These are phyloP conservation scores for Chaetomium tenue DNA, from an alignment of 495 filamentous ascomycete genomes.

Conservation along the genomic window DNA sequence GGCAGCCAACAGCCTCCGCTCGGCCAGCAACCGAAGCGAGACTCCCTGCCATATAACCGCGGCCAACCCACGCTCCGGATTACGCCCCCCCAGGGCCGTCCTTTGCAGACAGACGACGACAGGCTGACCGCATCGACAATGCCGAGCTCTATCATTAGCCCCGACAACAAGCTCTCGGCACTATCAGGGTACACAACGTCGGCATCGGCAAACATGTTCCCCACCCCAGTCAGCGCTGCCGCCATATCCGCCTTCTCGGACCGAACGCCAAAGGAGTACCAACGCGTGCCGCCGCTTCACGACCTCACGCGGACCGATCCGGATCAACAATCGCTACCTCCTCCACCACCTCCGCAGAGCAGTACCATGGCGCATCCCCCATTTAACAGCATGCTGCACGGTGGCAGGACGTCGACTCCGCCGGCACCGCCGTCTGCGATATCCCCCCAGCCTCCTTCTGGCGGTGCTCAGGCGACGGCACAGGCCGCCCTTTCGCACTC, in stretches of 20 bases:
- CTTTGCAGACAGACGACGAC: constrained; percentile 50
- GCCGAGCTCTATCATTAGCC: constrained; percentile 51
- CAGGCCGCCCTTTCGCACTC: constrained; percentile 58
- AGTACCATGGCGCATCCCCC: constrained; percentile 30
- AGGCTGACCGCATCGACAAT: constrained; percentile 50
- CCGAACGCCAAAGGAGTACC: constrained; percentile 51
- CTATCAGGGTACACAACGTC: constrained; percentile 47
- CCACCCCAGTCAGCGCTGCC: constrained; percentile 55
- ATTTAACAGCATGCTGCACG: constrained; percentile 41
- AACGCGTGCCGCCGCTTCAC: constrained; percentile 55
- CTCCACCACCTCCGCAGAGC: constrained; percentile 30
- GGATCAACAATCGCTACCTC: constrained; percentile 29
- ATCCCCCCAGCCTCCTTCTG: constrained; percentile 34
- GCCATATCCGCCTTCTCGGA: constrained; percentile 46
- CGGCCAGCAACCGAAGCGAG: constrained; percentile 44
- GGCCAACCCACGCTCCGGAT: constrained; percentile 53
- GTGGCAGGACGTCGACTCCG: constrained; percentile 47
- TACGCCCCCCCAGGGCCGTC: constrained; percentile 54
- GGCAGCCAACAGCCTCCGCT: constrained; percentile 26
- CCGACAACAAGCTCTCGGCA: constrained; percentile 55
- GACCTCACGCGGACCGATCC: constrained; percentile 52
- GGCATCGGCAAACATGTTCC: constrained; percentile 46
- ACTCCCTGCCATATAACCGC: constrained; percentile 52
- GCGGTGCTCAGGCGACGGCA: constrained; percentile 54
- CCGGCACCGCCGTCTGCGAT: constrained; percentile 35